These are phyloP conservation scores for Crepidotus variabilis DNA, from an alignment of 768 basidiomycete species.

Conservation along the genomic window DNA sequence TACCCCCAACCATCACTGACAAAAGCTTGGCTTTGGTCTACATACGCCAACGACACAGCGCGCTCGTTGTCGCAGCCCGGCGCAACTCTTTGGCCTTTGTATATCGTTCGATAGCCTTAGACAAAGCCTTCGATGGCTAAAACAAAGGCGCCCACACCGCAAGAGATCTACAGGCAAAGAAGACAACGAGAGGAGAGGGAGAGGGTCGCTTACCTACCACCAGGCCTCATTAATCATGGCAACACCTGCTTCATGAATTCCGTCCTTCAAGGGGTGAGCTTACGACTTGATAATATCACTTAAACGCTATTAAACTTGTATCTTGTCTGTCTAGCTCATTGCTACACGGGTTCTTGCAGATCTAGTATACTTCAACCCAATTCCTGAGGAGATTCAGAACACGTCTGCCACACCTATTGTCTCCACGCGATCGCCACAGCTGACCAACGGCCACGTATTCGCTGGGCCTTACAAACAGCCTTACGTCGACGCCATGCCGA, in stretches of 20 bases:
- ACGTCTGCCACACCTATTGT: slow-evolving; percentile 36
- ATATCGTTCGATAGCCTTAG: neutral
- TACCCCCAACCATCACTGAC: neutral
- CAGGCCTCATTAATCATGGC: slow-evolving; percentile 75
- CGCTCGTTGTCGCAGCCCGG: slow-evolving; percentile 2
- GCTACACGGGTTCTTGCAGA: slow-evolving; percentile 60
- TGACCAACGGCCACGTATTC: slow-evolving; percentile 62
- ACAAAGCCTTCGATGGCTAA: slow-evolving; percentile 39
- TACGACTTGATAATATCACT: slow-evolving; percentile 2
- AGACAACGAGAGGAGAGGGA: slow-evolving; percentile 63
- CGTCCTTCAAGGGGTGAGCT: slow-evolving; percentile 80
- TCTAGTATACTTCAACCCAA: slow-evolving; percentile 51
- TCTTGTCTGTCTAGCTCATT: slow-evolving; percentile 44
- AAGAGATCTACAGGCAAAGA: slow-evolving; percentile 58
- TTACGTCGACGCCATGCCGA: slow-evolving; percentile 60
- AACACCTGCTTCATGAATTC: slow-evolving; percentile 98
- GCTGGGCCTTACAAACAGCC: slow-evolving; percentile 48
- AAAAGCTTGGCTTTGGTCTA: neutral
- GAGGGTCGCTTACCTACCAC: slow-evolving; percentile 56
- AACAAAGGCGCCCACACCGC: slow-evolving; percentile 52
- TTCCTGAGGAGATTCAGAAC: slow-evolving; percentile 37
- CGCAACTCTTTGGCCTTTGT: slow-evolving; percentile 2
- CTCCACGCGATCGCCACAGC: slow-evolving; percentile 56
- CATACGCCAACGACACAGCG: neutral
- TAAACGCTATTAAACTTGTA: slow-evolving; percentile 12